Percentiles rank a stretch among this genome's conserved stretches.
Conservation (phyloP, 495 filamentous ascomycete genomes). For the Evernia prunastri region DNA sequence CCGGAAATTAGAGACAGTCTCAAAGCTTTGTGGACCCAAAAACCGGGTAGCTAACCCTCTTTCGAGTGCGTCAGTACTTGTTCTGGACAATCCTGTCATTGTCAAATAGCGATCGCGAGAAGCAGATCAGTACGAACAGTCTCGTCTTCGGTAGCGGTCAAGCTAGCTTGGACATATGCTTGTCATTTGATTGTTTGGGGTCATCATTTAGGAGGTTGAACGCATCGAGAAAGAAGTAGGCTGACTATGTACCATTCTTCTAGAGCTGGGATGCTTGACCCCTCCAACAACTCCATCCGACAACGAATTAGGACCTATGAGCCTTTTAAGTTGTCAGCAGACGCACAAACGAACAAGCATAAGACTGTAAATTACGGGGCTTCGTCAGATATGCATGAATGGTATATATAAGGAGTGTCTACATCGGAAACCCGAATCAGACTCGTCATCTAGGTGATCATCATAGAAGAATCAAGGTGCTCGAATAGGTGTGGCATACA, state of each 20-base stretch:
- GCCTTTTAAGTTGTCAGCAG: slow-evolving; percentile 3
- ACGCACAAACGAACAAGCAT: slow-evolving; percentile 10
- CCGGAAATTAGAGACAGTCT: not conserved
- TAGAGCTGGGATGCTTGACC: not conserved
- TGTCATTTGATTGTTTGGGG: slow-evolving; percentile 47
- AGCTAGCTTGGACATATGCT: slow-evolving; percentile 55
- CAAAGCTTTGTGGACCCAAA: not conserved
- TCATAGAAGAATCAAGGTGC: slow-evolving; percentile 33
- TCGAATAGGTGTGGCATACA: slow-evolving; percentile 23
- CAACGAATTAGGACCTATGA: not conserved
- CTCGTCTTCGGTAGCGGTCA: slow-evolving; percentile 44
- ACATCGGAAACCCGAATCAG: slow-evolving; percentile 57
- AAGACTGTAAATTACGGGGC: not conserved
- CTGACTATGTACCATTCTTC: not conserved
- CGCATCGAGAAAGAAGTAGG: slow-evolving; percentile 8
- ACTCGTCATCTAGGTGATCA: slow-evolving; percentile 57
- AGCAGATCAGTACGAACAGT: slow-evolving; percentile 42
- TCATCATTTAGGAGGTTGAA: slow-evolving; percentile 40
- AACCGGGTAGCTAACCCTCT: slow-evolving; percentile 8
- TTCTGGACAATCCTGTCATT: not conserved
- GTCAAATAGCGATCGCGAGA: not conserved
- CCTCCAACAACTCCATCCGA: not conserved
- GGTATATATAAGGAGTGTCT: slow-evolving; percentile 49
- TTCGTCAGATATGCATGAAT: slow-evolving; percentile 53
- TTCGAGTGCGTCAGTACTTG: slow-evolving; percentile 27